Evolutionary conservation across 306 rosid species (phyloP).

Genomic region (Ceratonia siliqua): DNA sequence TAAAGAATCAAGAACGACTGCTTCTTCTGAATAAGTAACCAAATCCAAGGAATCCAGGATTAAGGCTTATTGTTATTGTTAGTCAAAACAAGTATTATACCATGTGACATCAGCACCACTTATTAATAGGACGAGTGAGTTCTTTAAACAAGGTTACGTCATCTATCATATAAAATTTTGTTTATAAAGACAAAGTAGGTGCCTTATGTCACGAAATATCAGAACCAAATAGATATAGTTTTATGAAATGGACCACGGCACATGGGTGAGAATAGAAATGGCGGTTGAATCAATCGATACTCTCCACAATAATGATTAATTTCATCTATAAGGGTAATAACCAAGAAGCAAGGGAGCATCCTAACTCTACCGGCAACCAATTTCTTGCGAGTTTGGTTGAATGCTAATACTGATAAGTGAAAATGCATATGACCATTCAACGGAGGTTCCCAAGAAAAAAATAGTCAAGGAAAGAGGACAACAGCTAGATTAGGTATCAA

Average conservation of each 20-base stretch:
- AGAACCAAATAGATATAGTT: background rate
- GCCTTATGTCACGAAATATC: background rate
- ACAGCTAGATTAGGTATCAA: constrained; percentile 8
- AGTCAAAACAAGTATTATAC: constrained; percentile 2
- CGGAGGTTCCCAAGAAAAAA: background rate
- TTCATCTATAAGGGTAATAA: background rate
- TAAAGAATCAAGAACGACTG: background rate
- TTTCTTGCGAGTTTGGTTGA: background rate
- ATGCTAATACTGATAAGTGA: background rate
- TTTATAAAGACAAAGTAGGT: background rate
- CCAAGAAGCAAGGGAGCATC: constrained; percentile 2
- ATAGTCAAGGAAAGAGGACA: background rate
- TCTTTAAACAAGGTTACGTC: background rate
- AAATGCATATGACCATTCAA: background rate
- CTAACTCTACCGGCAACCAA: background rate
- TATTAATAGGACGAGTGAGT: background rate
- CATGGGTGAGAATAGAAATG: background rate
- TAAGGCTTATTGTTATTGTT: background rate
- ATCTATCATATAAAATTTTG: background rate
- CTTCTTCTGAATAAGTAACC: background rate
- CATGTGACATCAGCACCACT: background rate
- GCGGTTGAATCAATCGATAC: background rate
- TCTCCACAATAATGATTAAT: background rate
- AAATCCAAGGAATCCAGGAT: background rate
- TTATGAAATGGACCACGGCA: background rate